Conservation (phyloP, 805 yeast species). For the Starmerella potacharoeniae region DNA sequence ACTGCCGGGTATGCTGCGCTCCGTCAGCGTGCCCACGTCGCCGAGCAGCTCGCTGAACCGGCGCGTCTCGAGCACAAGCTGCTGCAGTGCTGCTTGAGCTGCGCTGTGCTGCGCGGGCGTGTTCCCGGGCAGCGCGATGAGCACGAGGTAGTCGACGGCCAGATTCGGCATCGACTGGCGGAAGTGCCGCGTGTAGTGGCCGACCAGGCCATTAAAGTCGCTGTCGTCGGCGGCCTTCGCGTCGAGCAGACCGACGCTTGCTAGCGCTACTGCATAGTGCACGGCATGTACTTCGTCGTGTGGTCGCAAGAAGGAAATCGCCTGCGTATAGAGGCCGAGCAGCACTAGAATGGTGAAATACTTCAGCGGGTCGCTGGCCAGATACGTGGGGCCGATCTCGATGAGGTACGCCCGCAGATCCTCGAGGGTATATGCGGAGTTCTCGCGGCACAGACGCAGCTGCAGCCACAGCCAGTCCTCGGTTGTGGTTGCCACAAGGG, state of each 20-base stretch:
- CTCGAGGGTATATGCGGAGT: slow-evolving; percentile 43
- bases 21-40: slow-evolving; percentile 42
- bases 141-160: slow-evolving; percentile 78
- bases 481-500: slow-evolving; percentile 60
- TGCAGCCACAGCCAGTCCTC: slow-evolving; percentile 98
- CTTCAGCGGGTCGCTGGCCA: slow-evolving; percentile 53
- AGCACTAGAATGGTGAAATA: slow-evolving; percentile 65
- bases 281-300: slow-evolving; percentile 75
- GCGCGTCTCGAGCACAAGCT: slow-evolving; percentile 73
- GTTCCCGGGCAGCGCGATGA: slow-evolving; percentile 45
- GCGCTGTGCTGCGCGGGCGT: slow-evolving; percentile 36
- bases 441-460: slow-evolving; percentile 58
- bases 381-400: slow-evolving; percentile 61
- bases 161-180: slow-evolving; percentile 76
- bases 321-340: slow-evolving; percentile 71
- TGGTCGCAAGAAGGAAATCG: slow-evolving; percentile 52
- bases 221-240: slow-evolving; percentile 27
- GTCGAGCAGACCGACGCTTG: slow-evolving; percentile 58
- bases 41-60: slow-evolving; percentile 77
- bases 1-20: slow-evolving; percentile 73
- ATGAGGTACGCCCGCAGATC: slow-evolving; percentile 66
- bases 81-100: slow-evolving; percentile 70
- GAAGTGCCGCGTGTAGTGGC: slow-evolving; percentile 72
- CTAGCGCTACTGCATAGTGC: slow-evolving; percentile 74
- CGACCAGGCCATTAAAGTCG: slow-evolving; percentile 38